Base-by-base conservation (phyloP, 768 basidiomycete species). In the Boletales sp. region DNA sequence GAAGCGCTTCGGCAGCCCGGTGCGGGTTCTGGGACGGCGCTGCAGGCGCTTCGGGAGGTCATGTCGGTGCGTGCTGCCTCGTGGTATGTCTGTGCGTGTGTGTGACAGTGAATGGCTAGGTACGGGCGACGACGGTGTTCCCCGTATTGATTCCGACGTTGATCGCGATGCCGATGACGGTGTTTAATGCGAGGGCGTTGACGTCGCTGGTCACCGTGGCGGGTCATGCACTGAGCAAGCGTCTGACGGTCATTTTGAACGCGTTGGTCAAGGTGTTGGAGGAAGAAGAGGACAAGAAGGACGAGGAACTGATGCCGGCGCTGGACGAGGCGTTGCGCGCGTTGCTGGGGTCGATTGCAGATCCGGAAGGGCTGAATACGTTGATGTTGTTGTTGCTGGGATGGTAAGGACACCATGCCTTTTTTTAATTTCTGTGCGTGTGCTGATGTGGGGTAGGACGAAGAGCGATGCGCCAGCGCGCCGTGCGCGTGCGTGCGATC, bases 71-170 rank as follows among this genome's bases (percentile, higher is more conserved):
- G 87, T 43, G 24, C 24, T 27, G 24, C 24, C 24, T 27, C 24
- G 24, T 27, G 24, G 24, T 27, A 5, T 27, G 24, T 27, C 1
- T 27, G 24, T 7, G 24, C 7, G 24, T 27, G 24, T 27, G 24
- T 27, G 24, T 45, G 47, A 58, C 47, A 18, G 3, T 34, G 30
- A 40, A 37, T 47, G 34, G 40, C 4, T 65, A 94, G 89, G 90
- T 97, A 58, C 91, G 94, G 35, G 91, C 95, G 13, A 79, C 86
- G 36, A 93, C 90, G 10, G 94, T 98, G 35, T 98, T 98, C 90
- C 97, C 97, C 0, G 90, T 97, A 17, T 74, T 98, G 48, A 91
- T 99, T 50, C 97, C 94, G 0, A 95, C 94, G 1, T 74, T 99
- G 52, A 94, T 90, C 36, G 81, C 88, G 5, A 80, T 80, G 8